Evolutionary conservation across 768 basidiomycete genomes (phyloP).

Genomic region (Arthromyces matolae): DNA sequence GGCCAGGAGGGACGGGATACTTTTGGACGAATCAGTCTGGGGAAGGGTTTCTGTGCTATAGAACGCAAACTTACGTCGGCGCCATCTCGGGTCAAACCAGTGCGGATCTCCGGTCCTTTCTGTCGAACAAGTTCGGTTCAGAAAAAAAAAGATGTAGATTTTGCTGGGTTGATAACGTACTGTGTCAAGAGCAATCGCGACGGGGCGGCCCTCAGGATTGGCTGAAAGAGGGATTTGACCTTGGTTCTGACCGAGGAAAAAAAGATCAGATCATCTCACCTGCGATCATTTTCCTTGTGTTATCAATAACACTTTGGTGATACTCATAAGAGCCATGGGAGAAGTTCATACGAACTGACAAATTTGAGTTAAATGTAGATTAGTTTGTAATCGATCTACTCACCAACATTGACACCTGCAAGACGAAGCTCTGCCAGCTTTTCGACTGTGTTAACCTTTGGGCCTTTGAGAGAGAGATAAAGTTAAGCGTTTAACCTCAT

Average conservation of each 20-base stretch:
- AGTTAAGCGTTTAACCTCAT: conserved; percentile 5
- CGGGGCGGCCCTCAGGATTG: conserved; percentile 77
- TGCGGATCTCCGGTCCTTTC: conserved; percentile 99
- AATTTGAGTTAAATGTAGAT: not conserved
- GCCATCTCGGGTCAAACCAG: conserved; percentile 85
- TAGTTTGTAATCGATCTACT: conserved; percentile 26
- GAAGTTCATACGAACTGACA: conserved; percentile 98
- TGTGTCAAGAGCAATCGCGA: conserved; percentile 97
- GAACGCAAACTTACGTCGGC: conserved; percentile 63
- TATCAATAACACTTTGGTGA: conserved; percentile 98
- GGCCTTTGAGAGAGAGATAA: conserved; percentile 52
- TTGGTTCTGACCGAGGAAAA: conserved; percentile 2
- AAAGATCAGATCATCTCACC: conserved; percentile 42
- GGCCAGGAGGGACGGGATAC: conserved; percentile 84
- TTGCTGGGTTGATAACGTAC: conserved; percentile 43
- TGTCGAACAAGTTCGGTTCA: conserved; percentile 28
- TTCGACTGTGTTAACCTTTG: conserved; percentile 91
- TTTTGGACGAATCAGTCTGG: too few relatives aligned
- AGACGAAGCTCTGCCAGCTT: conserved; percentile 79
- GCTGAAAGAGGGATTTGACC: conserved; percentile 32
- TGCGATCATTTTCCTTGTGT: conserved; percentile 82
- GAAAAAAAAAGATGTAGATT: conserved; percentile 1
- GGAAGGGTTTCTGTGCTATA: not conserved
- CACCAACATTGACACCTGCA: conserved; percentile 97
- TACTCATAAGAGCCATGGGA: conserved; percentile 98